phyloP scores from a whole-genome alignment of 306 rosid species.

The Begonia peltatifolia region DNA sequence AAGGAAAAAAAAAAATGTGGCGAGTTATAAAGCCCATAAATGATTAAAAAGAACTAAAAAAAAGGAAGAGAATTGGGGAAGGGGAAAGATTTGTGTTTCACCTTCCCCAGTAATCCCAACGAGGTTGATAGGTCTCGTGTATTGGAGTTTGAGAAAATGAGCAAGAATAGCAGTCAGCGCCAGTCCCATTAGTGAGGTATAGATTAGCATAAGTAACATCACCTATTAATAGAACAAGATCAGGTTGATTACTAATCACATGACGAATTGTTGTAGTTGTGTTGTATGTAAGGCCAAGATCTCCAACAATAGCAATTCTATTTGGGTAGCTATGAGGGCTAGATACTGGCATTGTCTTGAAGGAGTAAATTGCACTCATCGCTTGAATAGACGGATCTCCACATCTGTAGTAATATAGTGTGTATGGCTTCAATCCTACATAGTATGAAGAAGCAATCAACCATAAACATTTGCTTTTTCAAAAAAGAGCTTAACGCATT shows the following conservation, averaged over 20 bases:
- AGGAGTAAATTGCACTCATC: constrained; percentile 40
- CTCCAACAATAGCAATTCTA: constrained; percentile 60
- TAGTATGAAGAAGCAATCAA: not conserved
- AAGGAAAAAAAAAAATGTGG: not conserved
- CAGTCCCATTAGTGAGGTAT: constrained; percentile 79
- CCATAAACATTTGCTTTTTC: too few species aligned
- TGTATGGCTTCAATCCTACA: constrained; percentile 56
- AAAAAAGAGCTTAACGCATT: too few species aligned
- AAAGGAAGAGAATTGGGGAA: not conserved
- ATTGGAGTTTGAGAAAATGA: constrained; percentile 55
- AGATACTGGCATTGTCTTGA: constrained; percentile 62
- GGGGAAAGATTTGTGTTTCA: constrained; percentile 6
- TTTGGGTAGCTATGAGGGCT: constrained; percentile 45
- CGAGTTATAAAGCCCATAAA: not conserved
- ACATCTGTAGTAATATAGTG: constrained; percentile 49
- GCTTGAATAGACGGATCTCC: constrained; percentile 56
- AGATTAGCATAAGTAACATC: constrained; percentile 66
- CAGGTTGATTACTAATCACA: constrained; percentile 46
- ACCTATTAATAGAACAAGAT: constrained; percentile 63
- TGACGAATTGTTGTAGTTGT: constrained; percentile 65
- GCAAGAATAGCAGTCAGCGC: constrained; percentile 71
- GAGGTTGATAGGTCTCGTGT: constrained; percentile 83
- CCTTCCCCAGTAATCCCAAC: constrained; percentile 98
- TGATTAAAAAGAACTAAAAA: not conserved
- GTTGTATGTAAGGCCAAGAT: constrained; percentile 85